phyloP scores from a whole-genome alignment of 352 stramenopile species.

The Globisporangium ultimum region DNA sequence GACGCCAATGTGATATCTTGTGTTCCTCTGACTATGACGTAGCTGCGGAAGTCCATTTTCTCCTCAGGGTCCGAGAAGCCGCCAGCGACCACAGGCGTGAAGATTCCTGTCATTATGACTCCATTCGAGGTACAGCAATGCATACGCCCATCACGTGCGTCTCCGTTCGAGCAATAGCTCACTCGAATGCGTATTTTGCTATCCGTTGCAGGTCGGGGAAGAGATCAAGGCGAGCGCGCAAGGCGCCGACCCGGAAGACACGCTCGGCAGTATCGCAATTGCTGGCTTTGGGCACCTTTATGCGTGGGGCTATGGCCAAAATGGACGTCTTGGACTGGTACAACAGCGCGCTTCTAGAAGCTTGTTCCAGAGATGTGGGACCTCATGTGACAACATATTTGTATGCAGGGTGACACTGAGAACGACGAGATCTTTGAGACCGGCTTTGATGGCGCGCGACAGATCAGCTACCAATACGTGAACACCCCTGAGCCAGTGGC shows the following conservation, averaged over 20 bases:
- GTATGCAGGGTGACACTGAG: conserved; percentile 52
- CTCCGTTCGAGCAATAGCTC: not conserved
- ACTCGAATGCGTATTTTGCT: not conserved
- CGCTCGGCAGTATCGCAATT: conserved; percentile 38
- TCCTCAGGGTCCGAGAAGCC: conserved; percentile 26
- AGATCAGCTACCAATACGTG: conserved; percentile 70
- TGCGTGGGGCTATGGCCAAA: conserved; percentile 64
- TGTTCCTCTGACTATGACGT: conserved; percentile 1
- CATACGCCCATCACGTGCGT: not conserved
- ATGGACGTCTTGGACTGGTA: conserved; percentile 63
- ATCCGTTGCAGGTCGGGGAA: conserved; percentile 24
- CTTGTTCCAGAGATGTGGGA: not conserved
- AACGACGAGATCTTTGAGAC: conserved; percentile 64
- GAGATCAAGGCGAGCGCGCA: conserved; percentile 41
- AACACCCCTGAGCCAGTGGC: conserved; percentile 40
- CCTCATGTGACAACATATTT: not conserved
- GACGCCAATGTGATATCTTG: not conserved
- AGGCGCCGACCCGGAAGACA: conserved; percentile 45
- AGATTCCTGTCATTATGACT: conserved; percentile 65
- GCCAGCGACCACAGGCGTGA: conserved; percentile 39
- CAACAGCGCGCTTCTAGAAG: not conserved
- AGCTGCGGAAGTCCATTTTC: conserved; percentile 54
- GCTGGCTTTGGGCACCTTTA: conserved; percentile 47
- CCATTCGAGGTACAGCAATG: conserved; percentile 34
- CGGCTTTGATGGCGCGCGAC: conserved; percentile 58